phyloP scores from a whole-genome alignment of 2,329 filamentous ascomycete genomes.

The Fusarium floridanum region DNA sequence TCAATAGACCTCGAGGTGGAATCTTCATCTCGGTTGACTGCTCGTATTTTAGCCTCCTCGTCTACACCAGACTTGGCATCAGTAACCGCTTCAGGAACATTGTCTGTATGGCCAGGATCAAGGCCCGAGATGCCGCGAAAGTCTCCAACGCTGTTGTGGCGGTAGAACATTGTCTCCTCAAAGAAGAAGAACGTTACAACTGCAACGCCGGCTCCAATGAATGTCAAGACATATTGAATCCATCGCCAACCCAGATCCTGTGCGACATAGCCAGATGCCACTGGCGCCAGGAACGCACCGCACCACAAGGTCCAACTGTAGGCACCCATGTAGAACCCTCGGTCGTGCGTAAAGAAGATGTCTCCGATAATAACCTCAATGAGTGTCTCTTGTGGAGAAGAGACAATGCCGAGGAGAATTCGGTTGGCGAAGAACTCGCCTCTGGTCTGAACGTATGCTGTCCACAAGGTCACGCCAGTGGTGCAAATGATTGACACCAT shows the following conservation, averaged over 20 bases:
- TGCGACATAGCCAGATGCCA: conserved; percentile 42
- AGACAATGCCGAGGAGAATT: conserved; percentile 39
- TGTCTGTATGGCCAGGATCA: background rate
- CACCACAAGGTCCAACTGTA: conserved; percentile 45
- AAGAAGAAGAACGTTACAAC: conserved; percentile 41
- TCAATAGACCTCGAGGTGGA: background rate
- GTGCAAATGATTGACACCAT: conserved; percentile 35
- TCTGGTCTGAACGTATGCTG: conserved; percentile 35
- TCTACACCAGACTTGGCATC: background rate
- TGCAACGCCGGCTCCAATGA: conserved; percentile 25
- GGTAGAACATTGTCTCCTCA: conserved; percentile 44
- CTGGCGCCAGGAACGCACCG: conserved; percentile 41
- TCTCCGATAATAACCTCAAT: conserved; percentile 42
- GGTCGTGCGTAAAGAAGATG: conserved; percentile 41
- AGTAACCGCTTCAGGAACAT: background rate
- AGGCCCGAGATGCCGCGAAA: conserved; percentile 1
- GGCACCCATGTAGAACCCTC: conserved; percentile 43
- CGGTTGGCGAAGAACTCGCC: conserved; percentile 44
- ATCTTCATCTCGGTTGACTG: background rate
- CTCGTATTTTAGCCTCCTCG: background rate
- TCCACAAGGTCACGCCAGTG: conserved; percentile 37
- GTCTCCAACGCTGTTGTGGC: conserved; percentile 7
- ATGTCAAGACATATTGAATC: conserved; percentile 43
- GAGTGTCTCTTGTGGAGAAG: conserved; percentile 41
- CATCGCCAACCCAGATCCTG: conserved; percentile 42